Evolutionary conservation across 2,329 filamentous ascomycete genomes (phyloP), one percentile per base, ranked within the genome.

Genomic region (Sporothrix pallida): DNA sequence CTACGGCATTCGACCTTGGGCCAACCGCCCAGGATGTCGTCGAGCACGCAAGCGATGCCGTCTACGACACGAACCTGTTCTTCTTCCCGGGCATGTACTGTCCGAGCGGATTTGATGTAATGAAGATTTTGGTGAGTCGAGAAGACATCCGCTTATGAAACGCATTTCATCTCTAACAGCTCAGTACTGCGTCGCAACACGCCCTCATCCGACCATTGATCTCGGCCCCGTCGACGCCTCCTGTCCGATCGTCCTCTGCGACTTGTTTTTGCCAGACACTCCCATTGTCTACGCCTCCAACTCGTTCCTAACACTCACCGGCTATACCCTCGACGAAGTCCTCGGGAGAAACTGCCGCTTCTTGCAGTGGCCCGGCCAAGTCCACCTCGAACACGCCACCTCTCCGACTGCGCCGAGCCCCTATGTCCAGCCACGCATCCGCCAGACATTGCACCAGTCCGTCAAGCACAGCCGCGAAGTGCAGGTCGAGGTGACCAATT

Each of bases 231-330:
- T 97, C 48, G 94, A 97, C 81, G 86, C 93, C 77, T 96, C 93
- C 1, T 96, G 93, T 79, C 92, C 94, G 2, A 90, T 97, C 76
- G 88, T 95, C 20, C 87, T 97, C 56, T 96, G 93, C 81, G 93
- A 97, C 80, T 89, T 94, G 46, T 86, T 88, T 58, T 87, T 88
- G 77, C 88, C 92, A 42, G 93, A 97, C 80, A 85, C 87, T 44
- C 94, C 94, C 2, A 94, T 97, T 74, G 89, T 97, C 9, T 97
- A 97, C 80, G 93, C 91, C 76, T 95, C 93, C 0, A 92, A 95
- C 6, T 88, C 93, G 44, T 97, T 97, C 80, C 88, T 90, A 77
- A 85, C 90, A 7, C 83, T 97, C 76, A 97, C 94, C 0, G 94
- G 93, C 42, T 97, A 97, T 81, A 87, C 88, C 0, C 86, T 87